A percentile compares a stretch with the other conserved stretches of the same genome.
Conservation (phyloP, 306 rosid species). For the Trifolium subterraneum region DNA sequence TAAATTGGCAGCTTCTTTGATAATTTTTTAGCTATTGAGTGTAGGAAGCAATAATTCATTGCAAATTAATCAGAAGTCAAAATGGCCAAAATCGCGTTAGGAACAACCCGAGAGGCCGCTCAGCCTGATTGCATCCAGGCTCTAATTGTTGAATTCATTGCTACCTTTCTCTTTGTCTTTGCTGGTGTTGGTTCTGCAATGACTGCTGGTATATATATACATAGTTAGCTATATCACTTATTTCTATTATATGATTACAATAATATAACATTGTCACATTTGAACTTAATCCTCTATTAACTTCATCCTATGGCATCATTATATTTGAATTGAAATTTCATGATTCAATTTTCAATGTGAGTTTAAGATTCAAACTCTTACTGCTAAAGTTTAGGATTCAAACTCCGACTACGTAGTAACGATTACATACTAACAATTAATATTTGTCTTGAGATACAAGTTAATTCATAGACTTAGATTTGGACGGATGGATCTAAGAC, state of each 20-base stretch:
- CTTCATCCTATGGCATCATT: not conserved
- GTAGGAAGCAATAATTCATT: not conserved
- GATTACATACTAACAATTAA: no score
- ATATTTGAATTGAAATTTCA: not conserved
- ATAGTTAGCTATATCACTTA: not conserved
- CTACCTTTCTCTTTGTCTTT: slow-evolving; percentile 88
- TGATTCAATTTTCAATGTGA: not conserved
- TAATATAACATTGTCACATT: not conserved
- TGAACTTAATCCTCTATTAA: not conserved
- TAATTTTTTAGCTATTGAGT: not conserved
- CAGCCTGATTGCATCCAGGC: slow-evolving; percentile 77
- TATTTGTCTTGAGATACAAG: no score
- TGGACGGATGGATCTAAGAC: not conserved
- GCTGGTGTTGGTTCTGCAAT: slow-evolving; percentile 86
- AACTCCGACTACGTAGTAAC: not conserved
- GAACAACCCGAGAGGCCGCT: slow-evolving; percentile 61
- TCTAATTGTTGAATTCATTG: slow-evolving; percentile 74
- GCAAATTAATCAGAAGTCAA: not conserved
- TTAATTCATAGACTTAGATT: not conserved
- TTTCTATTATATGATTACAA: not conserved
- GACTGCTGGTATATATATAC: slow-evolving; percentile 40
- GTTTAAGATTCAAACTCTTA: no score
- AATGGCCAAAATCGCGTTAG: slow-evolving; percentile 78
- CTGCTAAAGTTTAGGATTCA: not conserved
- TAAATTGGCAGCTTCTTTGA: not conserved